A percentile compares a stretch with the other conserved stretches of the same genome.
These are phyloP conservation scores for Russula sp. DNA, from an alignment of 768 basidiomycete genomes.

Conservation along the genomic window DNA sequence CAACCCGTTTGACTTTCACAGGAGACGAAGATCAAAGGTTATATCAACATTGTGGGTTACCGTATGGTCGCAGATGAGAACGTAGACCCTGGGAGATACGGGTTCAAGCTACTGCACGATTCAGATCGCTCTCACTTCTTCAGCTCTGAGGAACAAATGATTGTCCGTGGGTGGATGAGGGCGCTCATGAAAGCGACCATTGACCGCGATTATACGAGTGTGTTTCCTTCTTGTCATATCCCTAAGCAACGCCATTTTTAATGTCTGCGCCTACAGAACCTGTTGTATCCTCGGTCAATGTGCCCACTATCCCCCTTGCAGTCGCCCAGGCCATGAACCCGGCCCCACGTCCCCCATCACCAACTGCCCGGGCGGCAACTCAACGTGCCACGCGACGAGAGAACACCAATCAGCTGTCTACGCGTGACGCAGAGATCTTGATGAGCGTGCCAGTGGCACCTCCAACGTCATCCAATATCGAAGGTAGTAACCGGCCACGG, in stretches of 20 bases:
- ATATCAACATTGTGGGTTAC: slow-evolving; percentile 87
- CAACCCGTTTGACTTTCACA: slow-evolving; percentile 35
- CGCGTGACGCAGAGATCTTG: slow-evolving; percentile 72
- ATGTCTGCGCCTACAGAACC: slow-evolving; percentile 53
- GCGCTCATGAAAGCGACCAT: slow-evolving; percentile 99
- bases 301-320: slow-evolving; percentile 91
- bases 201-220: slow-evolving; percentile 86
- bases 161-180: slow-evolving; percentile 99
- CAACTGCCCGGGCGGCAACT: slow-evolving; percentile 79
- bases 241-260: background rate
- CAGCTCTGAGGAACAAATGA: slow-evolving; percentile 80
- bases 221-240: slow-evolving; percentile 34
- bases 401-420: slow-evolving; percentile 78
- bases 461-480: slow-evolving; percentile 35
- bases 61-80: slow-evolving; percentile 92
- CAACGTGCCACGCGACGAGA: slow-evolving; percentile 84
- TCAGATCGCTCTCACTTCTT: slow-evolving; percentile 85
- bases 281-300: slow-evolving; percentile 94
- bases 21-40: slow-evolving; percentile 97
- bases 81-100: slow-evolving; percentile 87
- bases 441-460: slow-evolving; percentile 62
- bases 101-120: slow-evolving; percentile 92
- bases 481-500: slow-evolving; percentile 43
- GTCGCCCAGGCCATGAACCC: slow-evolving; percentile 98
- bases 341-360: slow-evolving; percentile 91